Conservation (phyloP, 2,329 filamentous ascomycete genomes). For the Colletotrichum abscissum region DNA sequence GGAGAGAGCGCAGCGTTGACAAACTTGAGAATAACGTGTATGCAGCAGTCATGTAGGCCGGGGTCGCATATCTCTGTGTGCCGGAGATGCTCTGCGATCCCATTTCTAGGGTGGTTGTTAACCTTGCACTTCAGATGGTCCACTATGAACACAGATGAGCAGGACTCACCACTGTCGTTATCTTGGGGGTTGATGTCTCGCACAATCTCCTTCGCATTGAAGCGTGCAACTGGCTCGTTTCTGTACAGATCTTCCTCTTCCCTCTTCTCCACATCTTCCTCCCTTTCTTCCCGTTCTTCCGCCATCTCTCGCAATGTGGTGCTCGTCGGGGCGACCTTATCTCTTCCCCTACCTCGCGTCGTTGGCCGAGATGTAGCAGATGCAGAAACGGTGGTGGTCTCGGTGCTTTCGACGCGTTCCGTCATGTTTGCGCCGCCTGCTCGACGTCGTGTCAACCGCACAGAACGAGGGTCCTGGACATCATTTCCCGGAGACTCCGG, state of each 20-base stretch:
- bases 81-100: slow-evolving; percentile 15
- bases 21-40: slow-evolving; percentile 24
- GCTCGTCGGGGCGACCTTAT: not conserved
- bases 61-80: not conserved
- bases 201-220: slow-evolving; percentile 12
- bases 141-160: not conserved
- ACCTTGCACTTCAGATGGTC: not conserved
- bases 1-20: not conserved
- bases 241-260: not conserved
- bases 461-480: not conserved
- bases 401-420: not conserved
- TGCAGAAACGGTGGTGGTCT: not conserved
- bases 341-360: not conserved
- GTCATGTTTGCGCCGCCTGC: not conserved
- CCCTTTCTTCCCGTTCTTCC: not conserved
- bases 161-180: slow-evolving; percentile 26
- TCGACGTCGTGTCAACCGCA: slow-evolving; percentile 14
- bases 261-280: not conserved
- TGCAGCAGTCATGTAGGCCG: not conserved
- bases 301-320: not conserved
- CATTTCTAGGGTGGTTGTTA: not conserved
- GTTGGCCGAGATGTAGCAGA: not conserved
- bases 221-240: slow-evolving; percentile 2
- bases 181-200: slow-evolving; percentile 26
- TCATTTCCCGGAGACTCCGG: not conserved